These are phyloP conservation scores for Penicillium ochrochloron DNA, from an alignment of 495 filamentous ascomycete species.

Conservation along the genomic window DNA sequence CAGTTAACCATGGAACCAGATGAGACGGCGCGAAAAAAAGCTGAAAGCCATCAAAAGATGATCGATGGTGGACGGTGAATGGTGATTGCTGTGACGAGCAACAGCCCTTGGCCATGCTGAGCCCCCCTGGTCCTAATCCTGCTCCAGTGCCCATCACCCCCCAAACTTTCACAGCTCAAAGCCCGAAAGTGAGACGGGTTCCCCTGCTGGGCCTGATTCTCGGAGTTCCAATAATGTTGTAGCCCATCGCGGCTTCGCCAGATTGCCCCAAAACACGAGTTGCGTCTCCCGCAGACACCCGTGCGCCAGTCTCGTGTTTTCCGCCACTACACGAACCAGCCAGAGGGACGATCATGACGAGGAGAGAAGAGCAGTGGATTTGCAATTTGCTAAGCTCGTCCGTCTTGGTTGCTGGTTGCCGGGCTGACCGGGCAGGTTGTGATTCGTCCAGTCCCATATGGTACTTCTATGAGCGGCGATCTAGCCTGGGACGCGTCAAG, in stretches of 20 bases:
- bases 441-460: conserved; percentile 6
- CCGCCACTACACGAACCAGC: conserved; percentile 19
- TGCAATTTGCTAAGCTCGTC: conserved; percentile 3
- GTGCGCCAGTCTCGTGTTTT: conserved; percentile 32
- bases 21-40: conserved; percentile 35
- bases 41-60: not conserved
- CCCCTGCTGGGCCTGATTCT: not conserved
- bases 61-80: not conserved
- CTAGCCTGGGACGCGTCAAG: conserved; percentile 7
- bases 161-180: not conserved
- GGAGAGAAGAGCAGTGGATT: not conserved
- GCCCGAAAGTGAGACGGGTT: not conserved
- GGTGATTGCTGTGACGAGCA: too few species aligned
- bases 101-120: not conserved
- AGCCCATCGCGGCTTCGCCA: not conserved
- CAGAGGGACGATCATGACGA: not conserved
- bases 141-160: not conserved
- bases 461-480: not conserved
- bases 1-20: conserved; percentile 52
- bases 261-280: conserved; percentile 26
- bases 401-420: conserved; percentile 1
- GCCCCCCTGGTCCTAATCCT: not conserved
- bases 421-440: not conserved
- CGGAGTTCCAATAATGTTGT: not conserved
- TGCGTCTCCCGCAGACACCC: conserved; percentile 24